These are phyloP conservation scores for Rhodotorula sp. DNA, from an alignment of 1,284 basidiomycete genomes.

Conservation along the genomic window DNA sequence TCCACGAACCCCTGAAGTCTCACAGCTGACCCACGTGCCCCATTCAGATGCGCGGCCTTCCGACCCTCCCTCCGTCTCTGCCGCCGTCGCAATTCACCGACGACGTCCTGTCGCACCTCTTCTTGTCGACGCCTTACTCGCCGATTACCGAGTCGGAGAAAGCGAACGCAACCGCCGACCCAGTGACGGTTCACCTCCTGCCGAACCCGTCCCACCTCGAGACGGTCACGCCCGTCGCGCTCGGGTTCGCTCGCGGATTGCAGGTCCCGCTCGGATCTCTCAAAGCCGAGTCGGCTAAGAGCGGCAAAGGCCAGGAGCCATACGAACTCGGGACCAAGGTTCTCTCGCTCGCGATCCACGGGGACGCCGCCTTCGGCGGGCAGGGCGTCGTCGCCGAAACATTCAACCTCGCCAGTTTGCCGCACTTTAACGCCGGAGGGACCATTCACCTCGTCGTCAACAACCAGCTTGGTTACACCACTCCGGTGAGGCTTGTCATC, in stretches of 20 bases:
- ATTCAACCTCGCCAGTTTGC: slow-evolving; percentile 72
- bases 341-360: slow-evolving; percentile 84
- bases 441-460: slow-evolving; percentile 88
- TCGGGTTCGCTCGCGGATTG: slow-evolving; percentile 57
- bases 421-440: slow-evolving; percentile 84
- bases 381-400: slow-evolving; percentile 88
- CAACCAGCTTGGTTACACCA: slow-evolving; percentile 55
- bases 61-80: slow-evolving; percentile 46
- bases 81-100: slow-evolving; percentile 60
- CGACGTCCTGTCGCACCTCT: slow-evolving; percentile 81
- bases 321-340: slow-evolving; percentile 73
- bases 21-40: neutral
- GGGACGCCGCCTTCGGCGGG: slow-evolving; percentile 83
- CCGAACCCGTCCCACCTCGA: slow-evolving; percentile 88
- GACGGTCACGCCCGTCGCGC: slow-evolving; percentile 78
- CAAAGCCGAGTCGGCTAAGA: neutral
- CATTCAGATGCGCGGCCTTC: slow-evolving; percentile 62
- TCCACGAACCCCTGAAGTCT: neutral
- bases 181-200: slow-evolving; percentile 68
- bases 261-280: slow-evolving; percentile 30
- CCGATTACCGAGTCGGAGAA: neutral
- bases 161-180: slow-evolving; percentile 16
- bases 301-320: neutral
- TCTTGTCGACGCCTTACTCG: slow-evolving; percentile 48
- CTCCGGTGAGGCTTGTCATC: slow-evolving; percentile 50